Percentiles rank a stretch among this genome's conserved stretches.
These are phyloP conservation scores for Herpetospermum pedunculosum DNA, from an alignment of 306 rosid species.

Conservation along the genomic window DNA sequence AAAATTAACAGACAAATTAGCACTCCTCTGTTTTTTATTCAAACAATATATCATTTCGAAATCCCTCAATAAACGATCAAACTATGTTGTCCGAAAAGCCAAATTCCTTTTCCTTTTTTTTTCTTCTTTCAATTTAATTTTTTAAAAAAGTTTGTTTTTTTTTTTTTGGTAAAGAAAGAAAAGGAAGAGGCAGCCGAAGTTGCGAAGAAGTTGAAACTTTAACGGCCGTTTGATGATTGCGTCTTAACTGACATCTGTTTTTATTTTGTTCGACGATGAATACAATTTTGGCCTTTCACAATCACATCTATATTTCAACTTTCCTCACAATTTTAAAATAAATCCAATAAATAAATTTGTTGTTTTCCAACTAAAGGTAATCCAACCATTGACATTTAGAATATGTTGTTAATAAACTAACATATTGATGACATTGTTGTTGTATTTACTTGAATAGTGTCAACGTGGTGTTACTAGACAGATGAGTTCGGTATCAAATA, in stretches of 20 bases:
- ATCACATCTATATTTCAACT: background rate
- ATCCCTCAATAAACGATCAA: background rate
- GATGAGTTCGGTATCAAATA: too few relatives aligned
- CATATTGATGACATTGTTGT: too few relatives aligned
- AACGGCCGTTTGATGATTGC: conserved; percentile 3
- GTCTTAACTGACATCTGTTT: background rate
- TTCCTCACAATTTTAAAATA: background rate
- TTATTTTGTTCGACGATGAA: background rate
- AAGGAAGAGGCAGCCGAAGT: background rate
- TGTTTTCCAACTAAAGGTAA: too few relatives aligned
- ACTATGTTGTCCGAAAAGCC: background rate
- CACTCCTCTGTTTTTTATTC: background rate
- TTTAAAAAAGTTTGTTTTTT: background rate
- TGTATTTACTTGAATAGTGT: too few relatives aligned
- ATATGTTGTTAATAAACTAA: too few relatives aligned
- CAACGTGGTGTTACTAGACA: too few relatives aligned
- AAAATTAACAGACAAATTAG: background rate
- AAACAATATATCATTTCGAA: background rate
- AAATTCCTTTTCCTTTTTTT: background rate
- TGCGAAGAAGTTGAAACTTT: background rate
- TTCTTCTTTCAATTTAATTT: too few relatives aligned
- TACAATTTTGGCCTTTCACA: background rate
- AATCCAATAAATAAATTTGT: too few relatives aligned
- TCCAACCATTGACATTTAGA: too few relatives aligned
- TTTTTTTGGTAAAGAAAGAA: background rate